A percentile compares a stretch with the other conserved stretches of the same genome.
Evolutionary conservation across 345 rosid genomes (phyloP).

Genomic region (Noccaea caerulescens): DNA sequence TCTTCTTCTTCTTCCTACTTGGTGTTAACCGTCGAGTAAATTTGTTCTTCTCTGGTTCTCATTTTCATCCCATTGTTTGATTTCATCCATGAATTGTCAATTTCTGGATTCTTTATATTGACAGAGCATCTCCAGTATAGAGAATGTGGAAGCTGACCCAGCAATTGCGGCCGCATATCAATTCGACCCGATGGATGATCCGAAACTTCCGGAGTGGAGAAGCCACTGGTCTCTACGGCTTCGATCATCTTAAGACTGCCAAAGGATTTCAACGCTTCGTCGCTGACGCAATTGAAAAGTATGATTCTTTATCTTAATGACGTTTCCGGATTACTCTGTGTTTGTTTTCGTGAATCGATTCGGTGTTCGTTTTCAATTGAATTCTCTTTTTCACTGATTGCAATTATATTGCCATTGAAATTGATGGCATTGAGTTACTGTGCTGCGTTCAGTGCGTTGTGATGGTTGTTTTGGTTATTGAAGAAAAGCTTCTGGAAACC

Average conservation of each 20-base stretch:
- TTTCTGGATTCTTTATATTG: too few relatives aligned
- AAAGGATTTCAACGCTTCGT: slow-evolving; percentile 87
- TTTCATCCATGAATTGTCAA: too few relatives aligned
- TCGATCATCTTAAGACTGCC: slow-evolving; percentile 68
- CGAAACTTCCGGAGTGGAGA: slow-evolving; percentile 49
- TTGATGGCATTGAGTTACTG: not conserved
- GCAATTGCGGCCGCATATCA: slow-evolving; percentile 35
- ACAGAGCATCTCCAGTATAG: not conserved
- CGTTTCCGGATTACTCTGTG: not conserved
- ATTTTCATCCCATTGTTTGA: too few relatives aligned
- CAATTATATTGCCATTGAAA: not conserved
- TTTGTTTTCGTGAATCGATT: not conserved
- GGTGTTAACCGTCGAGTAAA: too few relatives aligned
- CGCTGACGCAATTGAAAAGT: slow-evolving; percentile 69
- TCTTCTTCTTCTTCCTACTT: too few relatives aligned
- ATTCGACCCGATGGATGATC: slow-evolving; percentile 31
- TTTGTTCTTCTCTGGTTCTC: too few relatives aligned
- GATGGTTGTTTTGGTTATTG: slow-evolving; percentile 1
- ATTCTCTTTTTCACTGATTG: not conserved
- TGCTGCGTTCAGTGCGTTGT: slow-evolving; percentile 8
- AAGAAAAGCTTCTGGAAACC: not conserved
- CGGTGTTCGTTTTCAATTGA: not conserved
- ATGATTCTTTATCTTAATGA: slow-evolving; percentile 10
- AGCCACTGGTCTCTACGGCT: slow-evolving; percentile 83
- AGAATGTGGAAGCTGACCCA: slow-evolving; percentile 51